Conservation (phyloP, 208 protist species). For the Entamoeba histolytica region DNA sequence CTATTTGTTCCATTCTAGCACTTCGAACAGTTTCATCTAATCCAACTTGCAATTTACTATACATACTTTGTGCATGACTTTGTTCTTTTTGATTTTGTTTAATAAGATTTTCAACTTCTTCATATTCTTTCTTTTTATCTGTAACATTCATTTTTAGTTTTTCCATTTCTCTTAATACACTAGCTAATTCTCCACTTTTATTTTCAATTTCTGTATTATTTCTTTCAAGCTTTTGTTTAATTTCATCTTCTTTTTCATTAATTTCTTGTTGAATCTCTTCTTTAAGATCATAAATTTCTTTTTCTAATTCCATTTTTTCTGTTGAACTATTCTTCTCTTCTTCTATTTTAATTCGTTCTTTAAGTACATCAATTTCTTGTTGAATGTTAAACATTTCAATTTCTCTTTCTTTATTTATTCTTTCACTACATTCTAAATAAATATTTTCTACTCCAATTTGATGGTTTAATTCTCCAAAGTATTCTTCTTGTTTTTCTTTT, state of each 20-base stretch:
- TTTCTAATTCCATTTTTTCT: too few relatives aligned
- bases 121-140: background rate
- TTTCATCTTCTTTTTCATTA: background rate
- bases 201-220: background rate
- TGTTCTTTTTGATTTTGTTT: background rate
- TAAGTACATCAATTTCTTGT: background rate
- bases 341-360: background rate
- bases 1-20: background rate
- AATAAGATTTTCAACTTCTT: background rate
- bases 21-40: background rate
- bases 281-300: background rate
- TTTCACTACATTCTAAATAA: background rate
- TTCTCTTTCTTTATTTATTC: background rate
- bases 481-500: background rate
- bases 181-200: background rate
- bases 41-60: background rate
- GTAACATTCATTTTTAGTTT: background rate
- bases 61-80: background rate
- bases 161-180: background rate
- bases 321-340: background rate
- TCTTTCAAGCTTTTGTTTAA: background rate
- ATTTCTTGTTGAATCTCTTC: background rate
- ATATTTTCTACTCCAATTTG: background rate
- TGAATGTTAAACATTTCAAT: background rate
- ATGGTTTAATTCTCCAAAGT: background rate